phyloP scores from a whole-genome alignment of 192 early-diverging fungal species.

The Mycoemilia scoparia region DNA sequence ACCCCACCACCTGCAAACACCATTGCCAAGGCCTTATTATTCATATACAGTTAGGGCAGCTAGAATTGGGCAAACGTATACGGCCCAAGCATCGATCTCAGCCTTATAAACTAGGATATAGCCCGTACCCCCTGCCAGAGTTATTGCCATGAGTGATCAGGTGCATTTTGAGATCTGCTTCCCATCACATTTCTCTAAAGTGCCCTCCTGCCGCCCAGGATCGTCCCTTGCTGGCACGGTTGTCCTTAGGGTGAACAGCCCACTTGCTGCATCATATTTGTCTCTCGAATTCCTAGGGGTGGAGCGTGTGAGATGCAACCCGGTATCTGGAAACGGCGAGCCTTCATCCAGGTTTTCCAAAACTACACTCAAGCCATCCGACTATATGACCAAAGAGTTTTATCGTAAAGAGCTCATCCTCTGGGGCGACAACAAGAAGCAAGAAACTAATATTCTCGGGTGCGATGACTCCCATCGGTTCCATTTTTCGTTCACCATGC shows the following conservation, averaged over 20 bases:
- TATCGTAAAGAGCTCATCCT: slow-evolving; percentile 24
- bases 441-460: slow-evolving; percentile 8
- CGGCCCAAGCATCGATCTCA: no score
- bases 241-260: slow-evolving; percentile 24
- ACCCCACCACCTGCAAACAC: no score
- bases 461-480: slow-evolving; percentile 21
- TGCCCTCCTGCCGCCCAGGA: slow-evolving; percentile 23
- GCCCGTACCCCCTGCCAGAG: no score
- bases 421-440: slow-evolving; percentile 21
- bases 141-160: no score
- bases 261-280: slow-evolving; percentile 19
- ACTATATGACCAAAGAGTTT: slow-evolving; percentile 33
- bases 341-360: slow-evolving; percentile 11
- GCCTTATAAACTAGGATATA: no score
- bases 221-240: slow-evolving; percentile 26
- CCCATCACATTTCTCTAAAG: slow-evolving; percentile 23
- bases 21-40: no score
- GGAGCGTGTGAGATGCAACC: slow-evolving; percentile 24
- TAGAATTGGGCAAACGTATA: no score
- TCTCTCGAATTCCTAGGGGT: slow-evolving; percentile 21
- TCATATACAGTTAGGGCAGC: no score
- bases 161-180: slow-evolving; percentile 33
- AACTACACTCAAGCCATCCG: slow-evolving; percentile 19
- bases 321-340: slow-evolving; percentile 12
- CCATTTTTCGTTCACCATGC: slow-evolving; percentile 32